These are phyloP conservation scores for Puccinia triticina DNA, from an alignment of 1,284 basidiomycete genomes.

Conservation along the genomic window DNA sequence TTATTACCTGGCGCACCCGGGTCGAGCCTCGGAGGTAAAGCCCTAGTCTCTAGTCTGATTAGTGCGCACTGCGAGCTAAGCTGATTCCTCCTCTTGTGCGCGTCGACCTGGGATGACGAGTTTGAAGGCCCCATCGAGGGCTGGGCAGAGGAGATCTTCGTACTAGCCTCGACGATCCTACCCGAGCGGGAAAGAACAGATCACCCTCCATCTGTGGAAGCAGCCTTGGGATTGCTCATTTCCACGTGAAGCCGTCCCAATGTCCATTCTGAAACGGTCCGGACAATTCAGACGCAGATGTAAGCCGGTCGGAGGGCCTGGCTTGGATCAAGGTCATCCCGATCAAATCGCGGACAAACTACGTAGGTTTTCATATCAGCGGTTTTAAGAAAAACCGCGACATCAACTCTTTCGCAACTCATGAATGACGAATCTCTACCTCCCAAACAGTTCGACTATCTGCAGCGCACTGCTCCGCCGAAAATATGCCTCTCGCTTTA, in stretches of 20 bases:
- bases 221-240: background rate
- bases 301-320: background rate
- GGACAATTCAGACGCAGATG: background rate
- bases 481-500: background rate
- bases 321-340: background rate
- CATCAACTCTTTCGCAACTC: background rate
- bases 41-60: background rate
- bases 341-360: background rate
- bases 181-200: background rate
- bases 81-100: background rate
- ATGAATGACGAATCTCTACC: background rate
- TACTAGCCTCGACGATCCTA: constrained; percentile 16
- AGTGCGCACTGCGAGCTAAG: background rate
- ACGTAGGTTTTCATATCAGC: background rate
- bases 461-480: constrained; percentile 1
- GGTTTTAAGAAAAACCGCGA: background rate
- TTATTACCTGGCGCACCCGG: too few relatives aligned
- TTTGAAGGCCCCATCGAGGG: background rate
- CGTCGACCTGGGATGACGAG: background rate
- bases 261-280: background rate
- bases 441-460: background rate
- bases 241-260: constrained; percentile 11
- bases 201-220: background rate
- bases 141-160: background rate
- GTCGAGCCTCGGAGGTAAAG: background rate